phyloP scores from a whole-genome alignment of 352 stramenopile genomes.

The Phytophthora uliginosa region DNA sequence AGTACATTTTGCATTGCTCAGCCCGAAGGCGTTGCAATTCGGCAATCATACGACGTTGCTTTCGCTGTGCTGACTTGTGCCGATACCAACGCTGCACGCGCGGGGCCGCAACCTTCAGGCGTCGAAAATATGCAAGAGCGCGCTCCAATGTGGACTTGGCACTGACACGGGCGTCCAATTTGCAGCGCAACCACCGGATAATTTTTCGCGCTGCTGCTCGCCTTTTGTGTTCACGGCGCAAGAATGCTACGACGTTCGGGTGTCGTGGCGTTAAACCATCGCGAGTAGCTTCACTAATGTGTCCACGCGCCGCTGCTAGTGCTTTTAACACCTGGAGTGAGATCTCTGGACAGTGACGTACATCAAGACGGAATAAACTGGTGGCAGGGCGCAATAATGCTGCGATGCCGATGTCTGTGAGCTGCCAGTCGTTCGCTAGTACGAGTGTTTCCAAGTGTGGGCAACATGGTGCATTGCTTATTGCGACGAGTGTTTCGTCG shows the following conservation, averaged over 20 bases:
- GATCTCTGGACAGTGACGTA: constrained; percentile 76
- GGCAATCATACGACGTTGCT: constrained; percentile 37
- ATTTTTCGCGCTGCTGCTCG: constrained; percentile 48
- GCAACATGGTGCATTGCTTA: constrained; percentile 42
- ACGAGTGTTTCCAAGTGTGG: constrained; percentile 59
- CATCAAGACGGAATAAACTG: constrained; percentile 51
- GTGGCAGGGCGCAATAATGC: constrained; percentile 34
- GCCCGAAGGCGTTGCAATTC: constrained; percentile 34
- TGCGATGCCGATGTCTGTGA: constrained; percentile 64
- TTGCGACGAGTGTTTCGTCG: constrained; percentile 46
- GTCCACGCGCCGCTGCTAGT: constrained; percentile 43
- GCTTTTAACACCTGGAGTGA: constrained; percentile 48
- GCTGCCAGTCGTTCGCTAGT: constrained; percentile 78
- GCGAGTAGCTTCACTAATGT: constrained; percentile 46
- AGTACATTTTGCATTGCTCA: constrained; percentile 37
- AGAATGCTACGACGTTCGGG: constrained; percentile 54
- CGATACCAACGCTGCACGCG: constrained; percentile 70
- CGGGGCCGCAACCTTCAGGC: constrained; percentile 48
- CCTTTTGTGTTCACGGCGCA: constrained; percentile 41
- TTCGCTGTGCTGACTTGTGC: constrained; percentile 29
- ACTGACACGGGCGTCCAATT: constrained; percentile 40
- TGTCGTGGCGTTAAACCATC: constrained; percentile 66
- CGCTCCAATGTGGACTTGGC: constrained; percentile 54
- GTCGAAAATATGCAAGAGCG: constrained; percentile 52
- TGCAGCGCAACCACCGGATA: constrained; percentile 53